These are phyloP conservation scores for Citrus medica DNA, from an alignment of 345 rosid genomes.

Conservation along the genomic window DNA sequence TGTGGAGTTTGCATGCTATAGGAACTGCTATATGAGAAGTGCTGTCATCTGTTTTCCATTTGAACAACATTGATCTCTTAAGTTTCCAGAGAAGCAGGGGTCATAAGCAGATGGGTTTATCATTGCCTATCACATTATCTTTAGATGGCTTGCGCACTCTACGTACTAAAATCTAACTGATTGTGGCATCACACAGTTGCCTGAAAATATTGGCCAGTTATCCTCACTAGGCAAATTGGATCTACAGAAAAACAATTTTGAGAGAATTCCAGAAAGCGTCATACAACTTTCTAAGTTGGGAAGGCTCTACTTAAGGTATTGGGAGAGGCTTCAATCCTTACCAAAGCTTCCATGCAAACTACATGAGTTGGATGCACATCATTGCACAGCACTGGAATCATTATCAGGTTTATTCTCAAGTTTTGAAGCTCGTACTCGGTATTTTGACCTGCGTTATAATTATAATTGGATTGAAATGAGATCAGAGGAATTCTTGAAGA, in stretches of 20 bases:
- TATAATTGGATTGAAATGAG: too few species aligned
- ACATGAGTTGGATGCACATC: neutral
- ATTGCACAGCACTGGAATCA: neutral
- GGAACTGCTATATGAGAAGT: neutral
- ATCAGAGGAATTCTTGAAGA: neutral
- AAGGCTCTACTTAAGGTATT: neutral
- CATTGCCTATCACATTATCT: neutral
- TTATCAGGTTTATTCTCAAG: neutral
- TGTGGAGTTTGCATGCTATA: neutral
- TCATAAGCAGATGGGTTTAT: neutral
- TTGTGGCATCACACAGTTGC: neutral
- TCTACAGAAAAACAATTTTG: neutral
- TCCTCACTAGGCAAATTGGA: neutral
- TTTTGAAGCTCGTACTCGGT: neutral
- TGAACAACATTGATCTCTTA: too few species aligned
- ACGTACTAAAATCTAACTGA: neutral
- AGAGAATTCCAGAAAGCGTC: neutral
- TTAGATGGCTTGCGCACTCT: neutral
- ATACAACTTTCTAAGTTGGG: neutral
- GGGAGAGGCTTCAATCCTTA: conserved; percentile 1
- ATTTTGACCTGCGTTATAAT: too few species aligned
- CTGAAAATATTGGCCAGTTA: neutral
- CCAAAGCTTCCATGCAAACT: conserved; percentile 7
- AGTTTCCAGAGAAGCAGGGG: neutral
- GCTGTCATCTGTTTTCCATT: neutral